Base-by-base conservation (phyloP, 2,329 filamentous ascomycete species). In the Furcasterigmium furcatum region DNA sequence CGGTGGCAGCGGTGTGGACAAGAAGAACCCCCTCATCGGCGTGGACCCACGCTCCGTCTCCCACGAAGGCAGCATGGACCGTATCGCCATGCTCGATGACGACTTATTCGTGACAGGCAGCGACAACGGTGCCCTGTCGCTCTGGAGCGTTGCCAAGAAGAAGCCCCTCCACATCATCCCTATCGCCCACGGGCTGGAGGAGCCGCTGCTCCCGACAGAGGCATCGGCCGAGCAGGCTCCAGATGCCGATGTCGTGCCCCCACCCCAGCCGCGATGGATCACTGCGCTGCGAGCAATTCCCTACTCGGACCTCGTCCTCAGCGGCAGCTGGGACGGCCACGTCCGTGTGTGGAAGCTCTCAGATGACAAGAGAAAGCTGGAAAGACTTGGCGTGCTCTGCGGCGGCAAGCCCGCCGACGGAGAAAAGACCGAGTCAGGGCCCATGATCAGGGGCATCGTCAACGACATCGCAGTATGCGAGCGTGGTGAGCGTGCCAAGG, bases 61-160 rank as follows among this genome's bases (percentile, higher is more conserved):
- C n/a, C 72, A 76, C 56, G 79, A 96, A 64, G 92, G 91, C 45
- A 95, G 86, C 60, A 91, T 96, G 67, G 94, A 99, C 66, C 85
- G 91, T 49, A 83, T 97, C 21, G 87, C 91, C 47, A 90, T 95
- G 73, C 80, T 99, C 59, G 94, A 87, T 67, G 91, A 87, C 58
- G 85, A 85, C 60, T 86, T 84, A 19, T 99, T 97, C 61, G 84
- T 99, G 50, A 99, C 94, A 0, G 94, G 92, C 19, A 88, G 88
- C 47, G 92, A 99, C 68, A 96, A 94, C 56, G 94, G 94, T 44
- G 80, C 85, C 6, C 74, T 99, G 43, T 85, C 84, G 1, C 78
- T 97, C 12, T 97, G 92, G 92, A 90, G 84, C 49, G 76, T 91
- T 19, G 80, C 91, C 62, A 96, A 95, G 73, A 99, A 99, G 78